phyloP scores from a whole-genome alignment of 148 eudicot species.

The Salicornia ramosissima region DNA sequence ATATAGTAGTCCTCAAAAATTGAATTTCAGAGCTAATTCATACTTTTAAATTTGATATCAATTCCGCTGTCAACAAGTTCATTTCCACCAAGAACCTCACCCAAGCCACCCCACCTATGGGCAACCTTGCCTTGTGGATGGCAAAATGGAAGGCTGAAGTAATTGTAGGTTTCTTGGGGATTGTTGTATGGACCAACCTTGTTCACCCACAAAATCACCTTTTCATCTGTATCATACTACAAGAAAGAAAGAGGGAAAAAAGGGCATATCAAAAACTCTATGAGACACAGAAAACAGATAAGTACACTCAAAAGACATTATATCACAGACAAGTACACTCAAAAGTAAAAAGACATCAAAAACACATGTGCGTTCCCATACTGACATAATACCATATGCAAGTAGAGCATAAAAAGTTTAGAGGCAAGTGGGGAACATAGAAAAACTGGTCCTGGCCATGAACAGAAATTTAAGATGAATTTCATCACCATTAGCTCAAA shows the following conservation, averaged over 20 bases:
- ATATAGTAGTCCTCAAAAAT: constrained; percentile 8
- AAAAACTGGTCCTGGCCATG: not conserved
- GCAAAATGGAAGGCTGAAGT: constrained; percentile 91
- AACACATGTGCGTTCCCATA: not conserved
- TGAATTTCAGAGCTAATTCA: constrained; percentile 16
- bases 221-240: constrained; percentile 73
- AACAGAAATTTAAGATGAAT: not conserved
- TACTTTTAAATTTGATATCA: constrained; percentile 70
- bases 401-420: not conserved
- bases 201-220: constrained; percentile 92
- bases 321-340: too few relatives aligned
- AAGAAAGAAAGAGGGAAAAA: constrained; percentile 6
- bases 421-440: not conserved
- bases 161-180: constrained; percentile 97
- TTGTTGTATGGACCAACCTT: constrained; percentile 96
- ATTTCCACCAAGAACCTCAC: constrained; percentile 97
- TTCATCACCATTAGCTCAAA: not conserved
- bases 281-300: not conserved
- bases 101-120: constrained; percentile 98
- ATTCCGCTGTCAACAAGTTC: constrained; percentile 92
- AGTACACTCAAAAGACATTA: not conserved
- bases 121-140: constrained; percentile 52
- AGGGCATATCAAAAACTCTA: constrained; percentile 7
- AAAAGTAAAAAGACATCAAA: too few relatives aligned
- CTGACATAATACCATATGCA: not conserved